phyloP scores from a whole-genome alignment of 192 early-diverging fungal genomes.

The Coemansia sp. region DNA sequence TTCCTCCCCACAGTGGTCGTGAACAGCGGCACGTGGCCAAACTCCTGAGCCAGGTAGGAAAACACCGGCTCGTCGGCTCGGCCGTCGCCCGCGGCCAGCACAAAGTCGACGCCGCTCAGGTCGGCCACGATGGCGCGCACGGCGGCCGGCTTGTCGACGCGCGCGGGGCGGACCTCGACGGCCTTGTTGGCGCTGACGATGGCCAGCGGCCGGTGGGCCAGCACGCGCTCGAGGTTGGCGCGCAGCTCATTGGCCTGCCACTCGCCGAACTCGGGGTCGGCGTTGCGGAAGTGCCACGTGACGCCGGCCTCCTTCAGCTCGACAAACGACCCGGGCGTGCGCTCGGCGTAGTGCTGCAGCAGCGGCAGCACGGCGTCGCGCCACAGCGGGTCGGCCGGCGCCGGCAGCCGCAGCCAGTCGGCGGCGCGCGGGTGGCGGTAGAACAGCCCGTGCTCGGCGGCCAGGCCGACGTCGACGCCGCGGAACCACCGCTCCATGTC shows the following conservation, averaged over 20 bases:
- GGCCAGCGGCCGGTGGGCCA: constrained; percentile 89
- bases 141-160: constrained; percentile 89
- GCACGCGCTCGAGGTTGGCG: constrained; percentile 92
- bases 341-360: constrained; percentile 96
- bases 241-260: constrained; percentile 99
- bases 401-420: constrained; percentile 81
- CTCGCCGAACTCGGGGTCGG: constrained; percentile 89
- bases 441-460: constrained; percentile 98
- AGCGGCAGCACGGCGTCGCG: constrained; percentile 87
- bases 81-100: constrained; percentile 90
- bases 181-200: constrained; percentile 97
- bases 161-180: constrained; percentile 89
- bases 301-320: constrained; percentile 99
- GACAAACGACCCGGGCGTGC: constrained; percentile 96
- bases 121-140: constrained; percentile 86
- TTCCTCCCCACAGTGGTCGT: constrained; percentile 98
- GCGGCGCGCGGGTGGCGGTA: constrained; percentile 79
- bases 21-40: constrained; percentile 58
- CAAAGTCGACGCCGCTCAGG: constrained; percentile 42
- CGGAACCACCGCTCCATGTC: constrained; percentile 93
- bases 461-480: constrained; percentile 83
- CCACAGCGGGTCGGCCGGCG: constrained; percentile 86
- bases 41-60: constrained; percentile 43
- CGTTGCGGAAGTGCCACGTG: constrained; percentile 97
- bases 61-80: constrained; percentile 97